These are phyloP conservation scores for Quercus glauca DNA, from an alignment of 306 rosid genomes.

Conservation along the genomic window DNA sequence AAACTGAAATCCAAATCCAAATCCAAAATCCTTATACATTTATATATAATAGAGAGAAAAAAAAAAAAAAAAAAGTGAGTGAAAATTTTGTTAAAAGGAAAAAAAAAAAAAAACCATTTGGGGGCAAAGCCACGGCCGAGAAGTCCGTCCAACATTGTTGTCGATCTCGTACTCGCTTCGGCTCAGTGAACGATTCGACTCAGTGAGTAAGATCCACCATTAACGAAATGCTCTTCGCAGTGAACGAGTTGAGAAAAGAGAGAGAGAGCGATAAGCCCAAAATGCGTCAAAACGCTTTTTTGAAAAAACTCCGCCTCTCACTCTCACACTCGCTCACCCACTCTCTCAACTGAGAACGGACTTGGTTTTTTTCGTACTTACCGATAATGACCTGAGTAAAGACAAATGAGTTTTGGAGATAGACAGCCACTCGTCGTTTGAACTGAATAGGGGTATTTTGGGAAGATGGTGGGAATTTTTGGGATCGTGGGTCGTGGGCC, in stretches of 20 bases:
- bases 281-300: constrained; percentile 7
- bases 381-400: constrained; percentile 39
- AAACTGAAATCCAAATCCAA: neutral
- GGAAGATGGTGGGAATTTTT: constrained; percentile 1
- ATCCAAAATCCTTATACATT: neutral
- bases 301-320: neutral
- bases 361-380: neutral
- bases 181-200: constrained; percentile 27
- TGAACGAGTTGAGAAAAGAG: constrained; percentile 3
- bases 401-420: neutral
- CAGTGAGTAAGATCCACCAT: constrained; percentile 29
- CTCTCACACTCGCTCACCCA: neutral
- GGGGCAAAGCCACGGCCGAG: constrained; percentile 84
- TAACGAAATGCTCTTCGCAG: constrained; percentile 21
- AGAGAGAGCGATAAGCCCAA: constrained; percentile 5
- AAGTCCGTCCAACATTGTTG: constrained; percentile 72
- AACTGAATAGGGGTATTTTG: constrained; percentile 44
- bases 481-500: constrained; percentile 7
- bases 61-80: neutral
- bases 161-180: constrained; percentile 17
- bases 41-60: neutral
- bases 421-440: neutral
- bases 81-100: neutral
- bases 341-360: too few relatives aligned
- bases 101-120: constrained; percentile 63